Base-by-base conservation (phyloP, 208 protist genomes). In the Porcisia deanei region DNA sequence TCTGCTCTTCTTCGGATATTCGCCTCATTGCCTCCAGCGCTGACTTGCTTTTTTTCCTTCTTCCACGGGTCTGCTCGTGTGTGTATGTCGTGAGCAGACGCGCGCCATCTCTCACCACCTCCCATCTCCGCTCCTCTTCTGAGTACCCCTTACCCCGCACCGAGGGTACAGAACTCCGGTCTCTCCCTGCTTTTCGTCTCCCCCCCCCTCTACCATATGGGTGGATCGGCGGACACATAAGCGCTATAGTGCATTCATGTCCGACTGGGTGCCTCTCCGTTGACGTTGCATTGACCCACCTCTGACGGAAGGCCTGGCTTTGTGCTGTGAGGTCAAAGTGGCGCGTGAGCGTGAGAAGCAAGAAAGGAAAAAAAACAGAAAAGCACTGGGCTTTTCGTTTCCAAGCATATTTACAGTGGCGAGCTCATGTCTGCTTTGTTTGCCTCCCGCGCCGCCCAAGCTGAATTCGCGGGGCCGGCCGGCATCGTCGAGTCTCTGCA, bases 401-500 rank as follows among this genome's bases (percentile, higher is more conserved):
- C 20, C 39, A 67, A 5, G 14, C 7, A 43, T 37, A 25, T n/a
- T 4, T 20, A 49, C 41, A 6, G 7, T 10, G 1, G 41, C 10
- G 39, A 47, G 34, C 10, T 30, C 12, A 67, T 67, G 63, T 43
- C 30, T 57, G 1, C 66, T 34, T 20, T 22, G 1, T 71, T 45
- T 30, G 30, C 37, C 52, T 22, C 37, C 22, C 9, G 49, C 6
- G 53, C 2, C 30, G 37, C 53, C 68, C 25, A 18, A 7, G 16
- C 68, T 25, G 53, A 72, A 30, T 49, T 65, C 55, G 58, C 58
- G 10, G 77, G 64, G 72, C 72, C 71, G 3, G 22, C 22, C 5
- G 69, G 72, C 65, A 41, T 82, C n/a, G 1, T 77, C 8, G 72
- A 77, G 72, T 47, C 72, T 3, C 14, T 82, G 66, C 77, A 61